These are phyloP conservation scores for Rhododendron henanense DNA, from an alignment of 148 eudicot species.

Conservation along the genomic window DNA sequence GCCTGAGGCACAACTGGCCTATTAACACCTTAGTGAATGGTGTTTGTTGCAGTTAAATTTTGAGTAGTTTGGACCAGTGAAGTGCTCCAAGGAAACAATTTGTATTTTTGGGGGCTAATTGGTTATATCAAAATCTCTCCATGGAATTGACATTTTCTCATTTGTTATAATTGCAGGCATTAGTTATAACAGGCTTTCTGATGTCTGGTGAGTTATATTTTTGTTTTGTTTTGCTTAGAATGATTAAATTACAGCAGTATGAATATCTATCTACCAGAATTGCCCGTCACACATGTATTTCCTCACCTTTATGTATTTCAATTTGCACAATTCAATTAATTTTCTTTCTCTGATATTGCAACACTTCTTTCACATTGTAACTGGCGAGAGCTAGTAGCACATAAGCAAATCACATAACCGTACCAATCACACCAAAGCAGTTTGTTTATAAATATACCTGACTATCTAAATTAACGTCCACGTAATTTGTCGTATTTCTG, in stretches of 20 bases:
- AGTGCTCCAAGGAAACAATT: neutral
- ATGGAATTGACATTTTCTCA: slow-evolving; percentile 20
- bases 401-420: neutral
- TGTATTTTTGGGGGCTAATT: neutral
- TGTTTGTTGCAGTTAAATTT: neutral
- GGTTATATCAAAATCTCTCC: slow-evolving; percentile 6
- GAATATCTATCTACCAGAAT: neutral
- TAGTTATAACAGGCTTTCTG: slow-evolving; percentile 49
- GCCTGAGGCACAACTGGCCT: neutral
- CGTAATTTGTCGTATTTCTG: neutral
- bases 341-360: neutral
- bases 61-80: neutral
- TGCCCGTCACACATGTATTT: neutral
- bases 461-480: neutral
- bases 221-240: no score
- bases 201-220: slow-evolving; percentile 82
- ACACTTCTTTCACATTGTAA: neutral
- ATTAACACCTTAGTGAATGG: neutral
- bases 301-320: neutral
- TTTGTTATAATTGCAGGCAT: slow-evolving; percentile 50
- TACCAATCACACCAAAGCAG: neutral
- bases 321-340: neutral
- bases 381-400: neutral
- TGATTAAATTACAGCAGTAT: neutral
- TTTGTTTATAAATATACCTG: neutral